Conservation (phyloP, 2,329 filamentous ascomycete species). For the Fusarium sp. region DNA sequence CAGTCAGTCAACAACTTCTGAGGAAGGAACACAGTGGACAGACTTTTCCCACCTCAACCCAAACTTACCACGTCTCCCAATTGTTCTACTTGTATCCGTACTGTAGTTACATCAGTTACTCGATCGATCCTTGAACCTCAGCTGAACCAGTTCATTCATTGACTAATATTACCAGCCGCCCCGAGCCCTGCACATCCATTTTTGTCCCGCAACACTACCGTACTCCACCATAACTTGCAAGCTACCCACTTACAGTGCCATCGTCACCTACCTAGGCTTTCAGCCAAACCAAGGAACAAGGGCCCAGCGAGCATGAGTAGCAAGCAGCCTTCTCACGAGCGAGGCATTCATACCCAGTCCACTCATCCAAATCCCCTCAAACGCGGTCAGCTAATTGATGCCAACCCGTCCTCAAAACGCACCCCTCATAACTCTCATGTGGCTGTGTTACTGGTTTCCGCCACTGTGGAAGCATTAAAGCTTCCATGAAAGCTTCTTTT, state of each 20-base stretch:
- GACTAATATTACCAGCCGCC: conserved; percentile 2
- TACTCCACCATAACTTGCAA: conserved; percentile 2
- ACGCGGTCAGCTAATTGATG: not conserved
- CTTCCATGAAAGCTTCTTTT: conserved; percentile 30
- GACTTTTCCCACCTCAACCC: not conserved
- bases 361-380: not conserved
- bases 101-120: not conserved
- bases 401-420: conserved; percentile 1
- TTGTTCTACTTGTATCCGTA: not conserved
- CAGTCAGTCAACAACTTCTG: not conserved
- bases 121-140: conserved; percentile 11
- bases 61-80: not conserved
- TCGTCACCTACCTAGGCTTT: not conserved
- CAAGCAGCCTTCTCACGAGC: not conserved
- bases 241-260: not conserved
- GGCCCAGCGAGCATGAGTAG: not conserved
- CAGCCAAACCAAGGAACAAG: conserved; percentile 12
- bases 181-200: conserved; percentile 4
- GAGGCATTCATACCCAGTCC: not conserved
- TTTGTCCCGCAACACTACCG: not conserved
- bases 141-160: conserved; percentile 3
- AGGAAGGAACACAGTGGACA: not conserved
- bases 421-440: not conserved
- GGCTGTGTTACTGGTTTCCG: conserved; percentile 7
- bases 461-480: conserved; percentile 10